Evolutionary conservation across 768 basidiomycete species (phyloP).

Genomic region (Lanmaoa rubissima): DNA sequence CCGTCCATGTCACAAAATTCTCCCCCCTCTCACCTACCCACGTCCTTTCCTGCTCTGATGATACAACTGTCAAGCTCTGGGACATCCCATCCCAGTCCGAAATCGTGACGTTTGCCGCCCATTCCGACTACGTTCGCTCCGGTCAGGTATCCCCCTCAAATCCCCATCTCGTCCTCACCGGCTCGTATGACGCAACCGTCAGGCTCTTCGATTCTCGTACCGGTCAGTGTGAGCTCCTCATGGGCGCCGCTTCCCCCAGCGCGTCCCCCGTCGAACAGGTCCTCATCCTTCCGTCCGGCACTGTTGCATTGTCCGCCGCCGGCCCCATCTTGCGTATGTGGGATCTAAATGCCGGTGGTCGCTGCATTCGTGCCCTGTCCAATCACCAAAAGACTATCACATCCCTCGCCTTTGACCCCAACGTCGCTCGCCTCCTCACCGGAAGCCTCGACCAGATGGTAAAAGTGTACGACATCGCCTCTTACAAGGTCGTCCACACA

Average conservation of each 20-base stretch:
- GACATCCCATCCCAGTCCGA: slow-evolving; percentile 89
- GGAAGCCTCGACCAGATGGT: slow-evolving; percentile 97
- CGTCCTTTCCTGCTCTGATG: slow-evolving; percentile 93
- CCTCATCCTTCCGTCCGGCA: slow-evolving; percentile 87
- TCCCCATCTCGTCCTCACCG: slow-evolving; percentile 83
- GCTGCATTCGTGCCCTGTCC: slow-evolving; percentile 86
- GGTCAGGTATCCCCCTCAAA: slow-evolving; percentile 83
- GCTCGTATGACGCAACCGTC: slow-evolving; percentile 92
- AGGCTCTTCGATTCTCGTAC: slow-evolving; percentile 85
- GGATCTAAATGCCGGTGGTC: slow-evolving; percentile 91
- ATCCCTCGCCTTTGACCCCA: slow-evolving; percentile 75
- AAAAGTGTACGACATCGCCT: slow-evolving; percentile 94
- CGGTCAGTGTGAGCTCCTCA: slow-evolving; percentile 79
- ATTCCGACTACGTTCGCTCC: slow-evolving; percentile 95
- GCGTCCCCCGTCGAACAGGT: slow-evolving; percentile 84
- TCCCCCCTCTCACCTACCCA: slow-evolving; percentile 79
- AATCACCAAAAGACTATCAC: slow-evolving; percentile 99
- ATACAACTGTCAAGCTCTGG: slow-evolving; percentile 91
- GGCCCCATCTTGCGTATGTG: slow-evolving; percentile 93
- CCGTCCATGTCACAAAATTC: slow-evolving; percentile 93
- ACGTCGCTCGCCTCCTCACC: slow-evolving; percentile 76
- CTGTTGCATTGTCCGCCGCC: slow-evolving; percentile 78
- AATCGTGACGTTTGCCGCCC: slow-evolving; percentile 75
- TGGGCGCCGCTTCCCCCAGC: slow-evolving; percentile 45
- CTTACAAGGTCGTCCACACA: slow-evolving; percentile 94